phyloP scores from a whole-genome alignment of 306 rosid genomes.

The Vigna hirtella region DNA sequence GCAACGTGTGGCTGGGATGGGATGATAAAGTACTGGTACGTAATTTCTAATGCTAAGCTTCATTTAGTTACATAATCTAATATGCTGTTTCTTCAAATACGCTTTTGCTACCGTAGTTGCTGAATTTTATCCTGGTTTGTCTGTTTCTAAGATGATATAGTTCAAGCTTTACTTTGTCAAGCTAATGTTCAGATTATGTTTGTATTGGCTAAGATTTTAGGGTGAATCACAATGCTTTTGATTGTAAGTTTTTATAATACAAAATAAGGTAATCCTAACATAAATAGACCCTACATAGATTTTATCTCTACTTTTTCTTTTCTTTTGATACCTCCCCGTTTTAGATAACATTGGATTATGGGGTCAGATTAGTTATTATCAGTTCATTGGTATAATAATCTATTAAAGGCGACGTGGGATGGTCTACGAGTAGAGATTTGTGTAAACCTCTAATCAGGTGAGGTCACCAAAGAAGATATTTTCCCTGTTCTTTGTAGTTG shows the following conservation, averaged over 20 bases:
- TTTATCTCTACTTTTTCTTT: neutral
- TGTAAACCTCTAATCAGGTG: neutral
- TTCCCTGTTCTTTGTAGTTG: neutral
- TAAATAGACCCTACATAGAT: neutral
- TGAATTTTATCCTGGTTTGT: constrained; percentile 15
- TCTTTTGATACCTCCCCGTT: neutral
- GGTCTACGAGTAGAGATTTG: neutral
- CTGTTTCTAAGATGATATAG: constrained; percentile 9
- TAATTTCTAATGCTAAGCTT: constrained; percentile 38
- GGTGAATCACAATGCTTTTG: neutral
- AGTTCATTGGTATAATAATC: neutral
- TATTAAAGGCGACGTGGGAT: neutral
- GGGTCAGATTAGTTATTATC: neutral
- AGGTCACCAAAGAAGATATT: neutral
- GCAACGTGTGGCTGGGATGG: constrained; percentile 99
- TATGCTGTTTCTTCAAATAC: constrained; percentile 24
- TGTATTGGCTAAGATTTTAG: neutral
- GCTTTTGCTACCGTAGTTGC: constrained; percentile 18
- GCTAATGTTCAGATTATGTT: neutral
- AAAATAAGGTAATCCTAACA: neutral
- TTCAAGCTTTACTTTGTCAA: neutral
- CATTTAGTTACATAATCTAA: constrained; percentile 9
- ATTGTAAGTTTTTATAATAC: neutral
- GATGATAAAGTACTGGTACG: constrained; percentile 92
- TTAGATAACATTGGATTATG: neutral